A percentile compares a stretch with the other conserved stretches of the same genome.
These are phyloP conservation scores for Fraxinus ornus DNA, from an alignment of 305 asterid genomes.

Conservation along the genomic window DNA sequence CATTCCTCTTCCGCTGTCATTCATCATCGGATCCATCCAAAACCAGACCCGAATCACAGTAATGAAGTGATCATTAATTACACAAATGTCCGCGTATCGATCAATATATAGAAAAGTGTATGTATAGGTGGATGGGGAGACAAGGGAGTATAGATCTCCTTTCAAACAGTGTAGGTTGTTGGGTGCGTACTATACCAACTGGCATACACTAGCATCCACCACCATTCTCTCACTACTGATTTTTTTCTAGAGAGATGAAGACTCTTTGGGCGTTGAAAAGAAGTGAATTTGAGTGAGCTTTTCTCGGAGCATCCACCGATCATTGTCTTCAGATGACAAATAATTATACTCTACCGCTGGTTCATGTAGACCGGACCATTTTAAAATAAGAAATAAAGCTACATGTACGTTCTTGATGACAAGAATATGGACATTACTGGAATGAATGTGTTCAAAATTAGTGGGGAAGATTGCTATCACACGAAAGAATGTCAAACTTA, in stretches of 20 bases:
- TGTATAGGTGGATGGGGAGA: constrained; percentile 18
- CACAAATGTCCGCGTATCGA: constrained; percentile 9
- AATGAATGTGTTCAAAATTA: no score
- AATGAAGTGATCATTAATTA: constrained; percentile 16
- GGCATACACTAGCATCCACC: constrained; percentile 22
- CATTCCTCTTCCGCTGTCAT: constrained; percentile 42
- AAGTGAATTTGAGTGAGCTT: constrained; percentile 44
- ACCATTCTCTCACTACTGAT: constrained; percentile 11
- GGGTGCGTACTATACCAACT: constrained; percentile 28
- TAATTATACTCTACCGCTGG: neutral
- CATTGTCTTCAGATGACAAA: constrained; percentile 22
- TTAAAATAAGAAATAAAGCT: neutral
- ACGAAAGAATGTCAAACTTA: no score
- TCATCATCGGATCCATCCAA: constrained; percentile 61
- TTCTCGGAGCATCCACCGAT: constrained; percentile 39
- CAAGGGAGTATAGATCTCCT: constrained; percentile 2
- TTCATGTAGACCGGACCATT: constrained; percentile 3
- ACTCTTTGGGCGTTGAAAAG: constrained; percentile 47
- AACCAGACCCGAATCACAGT: constrained; percentile 29
- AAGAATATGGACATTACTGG: no score
- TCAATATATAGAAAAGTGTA: constrained; percentile 20
- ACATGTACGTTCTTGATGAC: no score
- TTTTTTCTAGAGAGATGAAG: constrained; percentile 19
- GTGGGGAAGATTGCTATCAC: no score
- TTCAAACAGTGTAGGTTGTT: constrained; percentile 29